Base-by-base conservation (phyloP, 805 yeast genomes). In the Candida andamanensis region DNA sequence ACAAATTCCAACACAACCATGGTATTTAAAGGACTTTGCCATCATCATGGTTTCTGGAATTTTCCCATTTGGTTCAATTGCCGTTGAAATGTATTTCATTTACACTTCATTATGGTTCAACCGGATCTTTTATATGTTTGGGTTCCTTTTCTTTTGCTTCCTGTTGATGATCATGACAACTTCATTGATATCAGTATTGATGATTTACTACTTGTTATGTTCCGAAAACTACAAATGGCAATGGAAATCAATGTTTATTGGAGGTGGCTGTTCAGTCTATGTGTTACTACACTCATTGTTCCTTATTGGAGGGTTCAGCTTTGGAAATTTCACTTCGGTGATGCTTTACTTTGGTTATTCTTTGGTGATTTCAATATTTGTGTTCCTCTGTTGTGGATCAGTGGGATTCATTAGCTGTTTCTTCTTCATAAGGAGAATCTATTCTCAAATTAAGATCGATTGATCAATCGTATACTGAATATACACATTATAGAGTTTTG, bases 151-250 rank as follows among this genome's bases (percentile, higher is more conserved):
- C 58, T 78, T 89, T 63, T 87, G 96, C 48, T 79, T 85, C 54
- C 42, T 80, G n/a, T 68, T 89, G 52, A 82, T 86, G 85, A 65
- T 85, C 9, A 48, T 82, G 46, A 87, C 96, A 4, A 81, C 95
- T 10, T 69, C 82, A 10, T 68, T 89, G 38, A 86, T 87, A 18
- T 80, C 96, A 0, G 66, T 87, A 15, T 67, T 90, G 49, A 72
- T 86, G 57, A 76, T 82, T 17, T 92, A 92, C 58, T 82, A 85
- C 65, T 74, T 86, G 4, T 70, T 92, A 44, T 85, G 95, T 53
- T 67, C 85, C 30, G 98, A 92, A 55, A 85, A 92, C 58, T 89
- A 94, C 68, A 78, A 79, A 57, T 92, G 98, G 98, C 97, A 90
- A 54, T 92, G 98, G 98, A 78, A 89, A 57, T 76, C 95, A 3